Evolutionary conservation across 768 basidiomycete genomes (phyloP), one percentile per base, ranked within the genome.

Genomic region (Boletus subcaerulescens): DNA sequence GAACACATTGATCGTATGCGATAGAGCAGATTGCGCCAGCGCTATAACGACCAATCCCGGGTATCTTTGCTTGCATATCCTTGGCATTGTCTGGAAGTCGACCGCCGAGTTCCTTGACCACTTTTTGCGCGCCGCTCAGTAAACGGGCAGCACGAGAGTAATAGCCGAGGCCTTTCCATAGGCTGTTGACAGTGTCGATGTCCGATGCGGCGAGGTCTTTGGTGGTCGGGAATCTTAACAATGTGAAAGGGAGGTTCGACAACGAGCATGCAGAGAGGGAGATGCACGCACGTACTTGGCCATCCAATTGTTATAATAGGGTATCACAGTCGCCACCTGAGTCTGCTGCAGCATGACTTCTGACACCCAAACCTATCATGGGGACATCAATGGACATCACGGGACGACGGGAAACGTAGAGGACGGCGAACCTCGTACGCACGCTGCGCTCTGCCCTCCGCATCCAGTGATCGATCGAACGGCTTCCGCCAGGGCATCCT

Each of bases 291-390:
- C 81, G 55, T 58, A 91, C 90, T 77, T 86, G 60, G 77, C 74
- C 80, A 95, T 91, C 93, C 93, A 98, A 22, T 80, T 80, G 49
- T 82, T 85, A 70, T 91, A 98, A 71, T 97, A 98, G 1, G 90
- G 90, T 61, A 95, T 93, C n/a, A 96, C 93, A 2, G 93, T 93
- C 5, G 73, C 79, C 33, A 97, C 94, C 69, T 96, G 93, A 0
- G 95, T 98, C 71, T 98, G 95, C 70, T 98, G 95, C 3, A 95
- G 78, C 95, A 97, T 97, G 53, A 97, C 86, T 73, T 98, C 93
- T 14, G 87, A 91, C 22, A 93, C 79, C 89, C 91, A 92, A 24
- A 93, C 89, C 90, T 90, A 32, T 6, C 3, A 43, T 38, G 31
- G 45, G 35, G 2, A 12, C 17, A 18, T 46, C 32, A 43, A 35